A percentile compares a stretch with the other conserved stretches of the same genome.
Evolutionary conservation across 202 grass and related monocot species (phyloP).

Genomic region (Brachypodium distachyon): DNA sequence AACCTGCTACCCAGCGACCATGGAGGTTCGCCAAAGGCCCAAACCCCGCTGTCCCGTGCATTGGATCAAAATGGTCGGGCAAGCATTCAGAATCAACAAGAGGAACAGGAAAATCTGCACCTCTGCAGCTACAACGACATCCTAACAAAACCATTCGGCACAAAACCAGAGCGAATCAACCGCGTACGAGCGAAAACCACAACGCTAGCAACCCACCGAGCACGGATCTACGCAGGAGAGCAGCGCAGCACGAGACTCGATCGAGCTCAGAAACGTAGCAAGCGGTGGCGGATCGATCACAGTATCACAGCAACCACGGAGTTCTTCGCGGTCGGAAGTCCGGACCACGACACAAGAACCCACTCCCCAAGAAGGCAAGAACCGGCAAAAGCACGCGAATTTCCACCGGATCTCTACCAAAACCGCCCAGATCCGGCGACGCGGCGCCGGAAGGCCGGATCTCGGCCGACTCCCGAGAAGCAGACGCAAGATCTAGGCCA

Average conservation of each 20-base stretch:
- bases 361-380: no score
- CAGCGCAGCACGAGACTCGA: background rate
- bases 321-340: background rate
- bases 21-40: no score
- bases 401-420: background rate
- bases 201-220: background rate
- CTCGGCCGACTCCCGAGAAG: background rate
- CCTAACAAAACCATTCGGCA: background rate
- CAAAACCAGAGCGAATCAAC: no score
- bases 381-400: background rate
- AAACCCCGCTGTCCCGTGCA: no score
- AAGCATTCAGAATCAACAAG: no score
- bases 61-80: no score
- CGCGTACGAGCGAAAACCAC: no score
- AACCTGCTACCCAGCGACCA: no score
- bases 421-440: slow-evolving; percentile 1
- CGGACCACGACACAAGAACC: background rate
- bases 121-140: background rate
- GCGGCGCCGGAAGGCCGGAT: background rate
- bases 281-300: background rate
- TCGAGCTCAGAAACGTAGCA: background rate
- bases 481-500: slow-evolving; percentile 18
- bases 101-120: no score
- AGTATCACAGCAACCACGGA: background rate
- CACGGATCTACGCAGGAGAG: background rate